A percentile compares a stretch with the other conserved stretches of the same genome.
These are phyloP conservation scores for Trichoderma arundinaceum DNA, from an alignment of 2,329 filamentous ascomycete genomes.

Conservation along the genomic window DNA sequence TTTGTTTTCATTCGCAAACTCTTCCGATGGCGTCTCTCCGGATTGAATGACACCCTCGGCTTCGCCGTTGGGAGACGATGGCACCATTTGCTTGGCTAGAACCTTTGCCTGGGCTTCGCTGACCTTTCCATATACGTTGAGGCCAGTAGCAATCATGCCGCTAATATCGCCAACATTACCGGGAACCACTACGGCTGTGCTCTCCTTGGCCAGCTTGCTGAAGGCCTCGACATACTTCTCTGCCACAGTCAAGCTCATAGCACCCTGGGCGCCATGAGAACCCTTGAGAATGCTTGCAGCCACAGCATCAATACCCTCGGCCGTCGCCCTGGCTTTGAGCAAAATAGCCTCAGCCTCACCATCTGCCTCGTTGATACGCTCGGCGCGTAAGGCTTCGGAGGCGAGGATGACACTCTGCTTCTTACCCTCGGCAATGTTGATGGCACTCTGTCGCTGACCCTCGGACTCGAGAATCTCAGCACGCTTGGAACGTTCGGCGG, in stretches of 20 bases:
- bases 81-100: constrained; percentile 61
- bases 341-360: constrained; percentile 95
- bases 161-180: constrained; percentile 97
- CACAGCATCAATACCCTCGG: constrained; percentile 85
- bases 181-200: constrained; percentile 92
- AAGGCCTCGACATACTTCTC: constrained; percentile 99
- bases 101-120: constrained; percentile 76
- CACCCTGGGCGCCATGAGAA: constrained; percentile 75
- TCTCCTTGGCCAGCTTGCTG: constrained; percentile 88
- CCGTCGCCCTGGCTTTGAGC: constrained; percentile 84
- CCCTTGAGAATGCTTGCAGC: constrained; percentile 76
- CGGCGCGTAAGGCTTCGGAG: constrained; percentile 85
- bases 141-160: constrained; percentile 93
- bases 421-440: constrained; percentile 97
- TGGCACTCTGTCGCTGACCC: constrained; percentile 93
- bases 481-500: constrained; percentile 94
- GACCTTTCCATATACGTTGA: constrained; percentile 95
- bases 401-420: constrained; percentile 98
- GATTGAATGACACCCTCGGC: background rate
- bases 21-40: constrained; percentile 21
- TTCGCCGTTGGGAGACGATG: constrained; percentile 35
- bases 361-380: constrained; percentile 89
- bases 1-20: constrained; percentile 34
- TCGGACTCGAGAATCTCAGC: constrained; percentile 98
- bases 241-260: constrained; percentile 85